These are phyloP conservation scores for Pythium guiyangense DNA, from an alignment of 352 stramenopile genomes.

Conservation along the genomic window DNA sequence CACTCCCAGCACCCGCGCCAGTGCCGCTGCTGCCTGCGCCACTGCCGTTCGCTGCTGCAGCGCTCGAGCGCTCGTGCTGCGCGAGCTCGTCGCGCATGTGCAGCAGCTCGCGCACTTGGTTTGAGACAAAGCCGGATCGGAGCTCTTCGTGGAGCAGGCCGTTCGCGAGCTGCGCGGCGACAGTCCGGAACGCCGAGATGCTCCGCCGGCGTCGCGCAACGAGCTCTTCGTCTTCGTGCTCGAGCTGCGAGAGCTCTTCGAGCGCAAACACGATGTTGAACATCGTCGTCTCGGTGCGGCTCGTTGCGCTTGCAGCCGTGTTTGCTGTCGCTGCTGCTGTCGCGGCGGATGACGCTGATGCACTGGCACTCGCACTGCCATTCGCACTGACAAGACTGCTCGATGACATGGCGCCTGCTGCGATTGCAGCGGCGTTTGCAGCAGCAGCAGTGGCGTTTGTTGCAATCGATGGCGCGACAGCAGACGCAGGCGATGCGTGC, in stretches of 20 bases:
- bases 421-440: neutral
- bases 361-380: too few species aligned
- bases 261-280: constrained; percentile 88
- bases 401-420: neutral
- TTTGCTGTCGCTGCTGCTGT: neutral
- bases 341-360: neutral
- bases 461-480: neutral
- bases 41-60: constrained; percentile 19
- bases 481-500: constrained; percentile 1
- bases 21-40: constrained; percentile 18
- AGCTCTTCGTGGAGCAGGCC: constrained; percentile 81
- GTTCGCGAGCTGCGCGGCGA: constrained; percentile 73
- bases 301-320: constrained; percentile 10
- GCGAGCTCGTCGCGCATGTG: constrained; percentile 75
- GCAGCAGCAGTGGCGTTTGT: neutral
- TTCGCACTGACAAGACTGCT: neutral
- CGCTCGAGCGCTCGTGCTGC: constrained; percentile 48
- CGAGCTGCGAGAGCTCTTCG: constrained; percentile 34
- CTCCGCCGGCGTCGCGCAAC: constrained; percentile 27
- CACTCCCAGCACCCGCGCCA: constrained; percentile 7
- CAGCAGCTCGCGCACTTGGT: constrained; percentile 69
- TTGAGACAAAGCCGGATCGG: constrained; percentile 72
- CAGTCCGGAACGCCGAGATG: constrained; percentile 54
- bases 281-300: constrained; percentile 74
- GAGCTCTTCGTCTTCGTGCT: constrained; percentile 27